Evolutionary conservation across 2,329 filamentous ascomycete species (phyloP).

Genomic region (Arthrobotrys sphaeroides): DNA sequence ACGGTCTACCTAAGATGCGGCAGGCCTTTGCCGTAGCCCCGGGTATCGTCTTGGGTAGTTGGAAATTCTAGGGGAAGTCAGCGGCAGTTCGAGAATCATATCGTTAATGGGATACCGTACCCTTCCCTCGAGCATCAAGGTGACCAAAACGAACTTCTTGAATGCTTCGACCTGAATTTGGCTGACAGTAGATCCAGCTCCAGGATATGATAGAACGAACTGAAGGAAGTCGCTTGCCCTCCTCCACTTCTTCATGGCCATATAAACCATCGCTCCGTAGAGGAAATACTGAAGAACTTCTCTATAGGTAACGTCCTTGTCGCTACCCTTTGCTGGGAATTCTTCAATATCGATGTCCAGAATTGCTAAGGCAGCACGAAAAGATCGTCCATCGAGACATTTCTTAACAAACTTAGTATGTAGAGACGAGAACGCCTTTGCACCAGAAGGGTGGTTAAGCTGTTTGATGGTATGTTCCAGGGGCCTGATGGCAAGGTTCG

Average conservation of each 20-base stretch:
- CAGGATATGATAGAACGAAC: slow-evolving; percentile 57
- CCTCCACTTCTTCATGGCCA: slow-evolving; percentile 58
- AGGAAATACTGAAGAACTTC: slow-evolving; percentile 58
- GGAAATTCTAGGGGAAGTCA: slow-evolving; percentile 35
- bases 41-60: slow-evolving; percentile 41
- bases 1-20: slow-evolving; percentile 71
- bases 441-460: slow-evolving; percentile 55
- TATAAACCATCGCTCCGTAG: slow-evolving; percentile 58
- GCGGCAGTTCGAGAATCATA: slow-evolving; percentile 13
- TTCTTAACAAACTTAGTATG: slow-evolving; percentile 58
- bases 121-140: slow-evolving; percentile 75
- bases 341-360: slow-evolving; percentile 58
- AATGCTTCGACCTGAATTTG: slow-evolving; percentile 74
- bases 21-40: slow-evolving; percentile 60
- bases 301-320: slow-evolving; percentile 56
- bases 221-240: slow-evolving; percentile 57
- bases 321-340: slow-evolving; percentile 55
- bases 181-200: slow-evolving; percentile 53
- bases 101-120: slow-evolving; percentile 60
- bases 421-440: slow-evolving; percentile 57
- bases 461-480: slow-evolving; percentile 58
- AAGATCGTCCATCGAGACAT: slow-evolving; percentile 58
- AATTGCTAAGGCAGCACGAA: slow-evolving; percentile 57
- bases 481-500: slow-evolving; percentile 57
- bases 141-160: slow-evolving; percentile 87